Conservation (phyloP, 768 basidiomycete species). For the Lactarius sanguifluus region DNA sequence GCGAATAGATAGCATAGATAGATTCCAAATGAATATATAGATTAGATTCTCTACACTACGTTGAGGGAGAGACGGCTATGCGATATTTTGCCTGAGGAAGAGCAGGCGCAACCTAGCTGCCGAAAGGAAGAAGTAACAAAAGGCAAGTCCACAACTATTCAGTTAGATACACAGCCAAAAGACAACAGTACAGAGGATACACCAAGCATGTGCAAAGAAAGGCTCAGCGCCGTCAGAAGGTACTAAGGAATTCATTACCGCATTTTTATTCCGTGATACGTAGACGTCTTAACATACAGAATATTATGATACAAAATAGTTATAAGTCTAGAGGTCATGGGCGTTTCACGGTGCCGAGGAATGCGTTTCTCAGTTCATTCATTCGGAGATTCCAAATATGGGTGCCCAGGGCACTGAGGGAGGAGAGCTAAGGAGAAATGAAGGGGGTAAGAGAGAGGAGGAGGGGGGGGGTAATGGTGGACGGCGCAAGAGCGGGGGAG, state of each 20-base stretch:
- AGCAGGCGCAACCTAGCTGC: neutral
- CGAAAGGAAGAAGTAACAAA: neutral
- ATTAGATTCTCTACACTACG: neutral
- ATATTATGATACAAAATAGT: neutral
- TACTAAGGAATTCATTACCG: neutral
- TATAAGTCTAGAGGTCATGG: neutral
- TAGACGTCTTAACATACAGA: neutral
- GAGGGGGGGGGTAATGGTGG: conserved; percentile 8
- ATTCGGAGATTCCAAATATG: neutral
- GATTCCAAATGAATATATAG: neutral
- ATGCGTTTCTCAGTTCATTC: neutral
- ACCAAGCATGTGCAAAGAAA: too few relatives aligned
- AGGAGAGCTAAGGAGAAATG: conserved; percentile 6
- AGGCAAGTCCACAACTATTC: neutral
- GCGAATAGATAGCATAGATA: neutral
- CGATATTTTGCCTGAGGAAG: neutral
- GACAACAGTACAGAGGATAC: too few relatives aligned
- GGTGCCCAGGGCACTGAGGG: conserved; percentile 1
- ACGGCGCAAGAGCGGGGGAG: conserved; percentile 22
- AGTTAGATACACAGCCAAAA: neutral
- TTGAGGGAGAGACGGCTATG: neutral
- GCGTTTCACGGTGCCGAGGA: neutral
- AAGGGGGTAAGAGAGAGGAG: conserved; percentile 2
- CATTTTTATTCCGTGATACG: neutral
- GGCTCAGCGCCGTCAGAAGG: too few relatives aligned